Evolutionary conservation across 495 filamentous ascomycete species (phyloP), one percentile per base, ranked within the genome.

Genomic region (Zalerion maritima): DNA sequence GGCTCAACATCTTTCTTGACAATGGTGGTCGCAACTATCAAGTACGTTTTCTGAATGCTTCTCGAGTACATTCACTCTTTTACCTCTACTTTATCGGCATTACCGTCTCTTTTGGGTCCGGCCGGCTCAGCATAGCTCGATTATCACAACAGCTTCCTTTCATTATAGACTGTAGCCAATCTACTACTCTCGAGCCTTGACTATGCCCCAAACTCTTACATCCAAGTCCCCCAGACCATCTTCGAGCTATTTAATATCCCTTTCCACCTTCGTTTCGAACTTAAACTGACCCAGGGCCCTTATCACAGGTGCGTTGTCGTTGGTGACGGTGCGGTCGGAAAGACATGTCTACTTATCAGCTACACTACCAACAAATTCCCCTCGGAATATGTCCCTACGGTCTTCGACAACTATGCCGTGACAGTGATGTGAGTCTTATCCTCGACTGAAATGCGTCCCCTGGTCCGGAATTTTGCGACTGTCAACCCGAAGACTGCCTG

Each of bases 361-460:
- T 97, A 97, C 61, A 97, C 89, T 23, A 97, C 89, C 39, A 97
- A 97, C 68, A 97, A 97, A 44, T 97, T 97, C 60, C 89, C 89
- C 6, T 94, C 85, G 38, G 89, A 97, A 84, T 97, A 97, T 50
- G 89, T 97, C 13, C 89, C 89, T 14, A 97, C 89, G 13, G 89
- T 97, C 18, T 97, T 97, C 55, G 89, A 97, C 54, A 97, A 97
- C 60, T 97, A 97, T 75, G 89, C 89, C 11, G 89, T 97, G 48
- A 97, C 89, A 24, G 86, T 94, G 32, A 94, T 94, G 86, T 94
- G 69, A 75, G 86, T 80, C 28, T 24, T 35, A 38, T 18, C 20
- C 15, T 19, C 18, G 17, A 7, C 14, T 10, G 15, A 6, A 6
- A 20, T 14, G 18, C 16, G 20, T 7, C 12, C 6, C 12, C 20